Evolutionary conservation across 176 grass and related monocot genomes (phyloP).

Genomic region (Eragrostis nindensis): DNA sequence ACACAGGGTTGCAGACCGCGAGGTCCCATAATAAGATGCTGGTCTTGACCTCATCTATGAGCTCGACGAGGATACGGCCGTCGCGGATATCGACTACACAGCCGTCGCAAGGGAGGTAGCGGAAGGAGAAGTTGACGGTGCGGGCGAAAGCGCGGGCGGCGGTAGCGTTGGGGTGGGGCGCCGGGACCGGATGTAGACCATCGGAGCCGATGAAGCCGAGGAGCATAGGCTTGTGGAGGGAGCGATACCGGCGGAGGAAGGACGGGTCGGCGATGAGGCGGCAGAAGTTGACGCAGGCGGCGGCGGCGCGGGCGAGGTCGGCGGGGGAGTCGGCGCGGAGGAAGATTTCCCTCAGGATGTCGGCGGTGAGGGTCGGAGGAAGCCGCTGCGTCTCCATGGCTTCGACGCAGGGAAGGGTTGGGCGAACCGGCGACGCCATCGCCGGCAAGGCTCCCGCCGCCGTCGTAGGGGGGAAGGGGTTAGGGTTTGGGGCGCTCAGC

Average conservation of each 20-base stretch:
- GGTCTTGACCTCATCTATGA: too few relatives aligned
- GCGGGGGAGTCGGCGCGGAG: not conserved
- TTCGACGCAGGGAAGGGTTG: not conserved
- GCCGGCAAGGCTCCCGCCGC: not conserved
- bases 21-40: not conserved
- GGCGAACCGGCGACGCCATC: not conserved
- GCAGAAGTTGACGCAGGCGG: not conserved
- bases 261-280: not conserved
- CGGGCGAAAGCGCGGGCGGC: not conserved
- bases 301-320: not conserved
- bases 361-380: not conserved
- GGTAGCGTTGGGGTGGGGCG: slow-evolving; percentile 31
- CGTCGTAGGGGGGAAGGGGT: not conserved
- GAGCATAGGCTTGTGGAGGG: slow-evolving; percentile 3
- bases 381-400: not conserved
- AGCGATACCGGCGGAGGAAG: slow-evolving; percentile 35
- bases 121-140: slow-evolving; percentile 2
- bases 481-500: too few relatives aligned
- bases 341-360: slow-evolving; percentile 29
- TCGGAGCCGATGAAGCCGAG: not conserved
- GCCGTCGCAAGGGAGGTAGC: slow-evolving; percentile 2
- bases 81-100: not conserved
- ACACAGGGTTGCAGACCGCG: slow-evolving; percentile 33
- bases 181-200: not conserved
- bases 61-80: not conserved